Evolutionary conservation across 1,139 yeast species (phyloP).

Genomic region (Arxiozyma slooffiae): DNA sequence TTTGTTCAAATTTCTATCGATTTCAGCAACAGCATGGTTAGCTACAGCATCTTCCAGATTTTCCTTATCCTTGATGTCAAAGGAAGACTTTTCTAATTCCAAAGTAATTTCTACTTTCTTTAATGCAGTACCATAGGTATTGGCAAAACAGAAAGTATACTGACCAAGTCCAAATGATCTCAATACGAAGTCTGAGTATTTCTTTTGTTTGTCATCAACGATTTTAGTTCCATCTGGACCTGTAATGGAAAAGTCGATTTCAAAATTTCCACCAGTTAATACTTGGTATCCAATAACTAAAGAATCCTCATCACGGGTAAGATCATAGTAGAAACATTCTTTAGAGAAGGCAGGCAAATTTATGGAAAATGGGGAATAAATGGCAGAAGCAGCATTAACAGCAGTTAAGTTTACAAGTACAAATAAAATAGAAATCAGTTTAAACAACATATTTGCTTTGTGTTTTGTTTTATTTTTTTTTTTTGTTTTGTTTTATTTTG

Average conservation of each 20-base stretch:
- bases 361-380: conserved; percentile 29
- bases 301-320: conserved; percentile 31
- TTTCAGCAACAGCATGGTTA: conserved; percentile 47
- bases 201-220: conserved; percentile 42
- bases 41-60: conserved; percentile 47
- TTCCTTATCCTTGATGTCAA: conserved; percentile 25
- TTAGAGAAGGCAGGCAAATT: conserved; percentile 34
- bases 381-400: conserved; percentile 20
- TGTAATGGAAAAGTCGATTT: conserved; percentile 52
- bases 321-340: conserved; percentile 34
- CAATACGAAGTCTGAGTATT: conserved; percentile 51
- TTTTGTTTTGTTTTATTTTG: too few relatives aligned
- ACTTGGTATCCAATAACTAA: conserved; percentile 39
- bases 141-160: conserved; percentile 58
- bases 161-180: conserved; percentile 49
- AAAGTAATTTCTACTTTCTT: conserved; percentile 59
- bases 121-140: conserved; percentile 55
- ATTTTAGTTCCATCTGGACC: conserved; percentile 51
- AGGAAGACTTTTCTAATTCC: conserved; percentile 41
- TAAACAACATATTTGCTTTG: conserved; percentile 1
- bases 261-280: conserved; percentile 59
- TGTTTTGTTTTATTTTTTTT: too few relatives aligned
- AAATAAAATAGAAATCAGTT: conserved; percentile 6
- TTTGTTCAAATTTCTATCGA: conserved; percentile 50
- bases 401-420: conserved; percentile 4